These are phyloP conservation scores for Hyaloperonospora brassicae DNA, from an alignment of 352 stramenopile species.

Conservation along the genomic window DNA sequence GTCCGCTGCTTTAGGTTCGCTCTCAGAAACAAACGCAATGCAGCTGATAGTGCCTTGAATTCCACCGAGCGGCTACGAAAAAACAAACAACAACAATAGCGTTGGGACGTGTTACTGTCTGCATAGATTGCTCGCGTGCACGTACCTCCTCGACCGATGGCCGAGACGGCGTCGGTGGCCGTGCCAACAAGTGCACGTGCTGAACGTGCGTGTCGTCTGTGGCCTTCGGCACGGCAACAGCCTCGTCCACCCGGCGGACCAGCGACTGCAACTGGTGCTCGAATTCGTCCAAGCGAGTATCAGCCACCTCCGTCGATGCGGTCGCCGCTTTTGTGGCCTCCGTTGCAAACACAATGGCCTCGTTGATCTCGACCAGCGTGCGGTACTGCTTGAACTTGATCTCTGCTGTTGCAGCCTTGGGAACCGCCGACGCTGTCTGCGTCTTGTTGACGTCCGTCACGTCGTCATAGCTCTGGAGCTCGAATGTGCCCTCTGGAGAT, in stretches of 20 bases:
- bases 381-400: slow-evolving; percentile 32
- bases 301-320: slow-evolving; percentile 19
- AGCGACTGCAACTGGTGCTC: slow-evolving; percentile 44
- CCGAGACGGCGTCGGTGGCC: slow-evolving; percentile 10
- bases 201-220: slow-evolving; percentile 15
- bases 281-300: slow-evolving; percentile 37
- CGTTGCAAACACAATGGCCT: slow-evolving; percentile 30
- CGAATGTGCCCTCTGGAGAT: slow-evolving; percentile 6
- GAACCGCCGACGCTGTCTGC: slow-evolving; percentile 18
- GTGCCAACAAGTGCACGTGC: slow-evolving; percentile 38
- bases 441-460: slow-evolving; percentile 38
- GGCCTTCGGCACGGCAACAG: slow-evolving; percentile 28
- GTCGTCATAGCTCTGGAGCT: slow-evolving; percentile 24
- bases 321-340: slow-evolving; percentile 12
- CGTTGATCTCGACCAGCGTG: slow-evolving; percentile 38
- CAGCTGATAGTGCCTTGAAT: slow-evolving; percentile 47
- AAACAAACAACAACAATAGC: too few relatives aligned
- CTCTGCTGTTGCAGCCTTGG: slow-evolving; percentile 15
- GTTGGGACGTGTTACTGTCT: slow-evolving; percentile 1
- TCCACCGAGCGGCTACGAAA: slow-evolving; percentile 25
- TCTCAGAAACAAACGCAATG: slow-evolving; percentile 41
- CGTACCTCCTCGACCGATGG: slow-evolving; percentile 21
- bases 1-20: slow-evolving; percentile 25
- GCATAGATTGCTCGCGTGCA: neutral
- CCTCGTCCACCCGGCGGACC: slow-evolving; percentile 28